Percentiles rank a stretch among this genome's conserved stretches.
Conservation (phyloP, 2,329 filamentous ascomycete species). For the Neofusicoccum sp. region DNA sequence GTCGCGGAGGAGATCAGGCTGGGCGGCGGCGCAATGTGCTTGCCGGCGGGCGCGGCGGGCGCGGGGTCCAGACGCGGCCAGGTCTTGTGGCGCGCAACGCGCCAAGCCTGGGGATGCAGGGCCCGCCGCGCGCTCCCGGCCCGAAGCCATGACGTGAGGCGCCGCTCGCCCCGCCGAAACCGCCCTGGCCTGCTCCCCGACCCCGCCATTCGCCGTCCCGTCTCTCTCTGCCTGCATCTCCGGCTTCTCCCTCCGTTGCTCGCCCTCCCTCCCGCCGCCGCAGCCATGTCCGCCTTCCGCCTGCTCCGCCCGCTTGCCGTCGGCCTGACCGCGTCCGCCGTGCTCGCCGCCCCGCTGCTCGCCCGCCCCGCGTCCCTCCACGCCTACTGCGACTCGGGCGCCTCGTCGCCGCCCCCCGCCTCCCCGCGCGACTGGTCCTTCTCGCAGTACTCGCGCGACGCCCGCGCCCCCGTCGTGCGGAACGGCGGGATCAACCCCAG, state of each 20-base stretch:
- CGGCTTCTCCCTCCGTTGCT: not conserved
- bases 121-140: not conserved
- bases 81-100: not conserved
- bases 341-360: conserved; percentile 34
- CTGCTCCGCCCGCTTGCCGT: conserved; percentile 39
- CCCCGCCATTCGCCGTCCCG: not conserved
- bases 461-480: conserved; percentile 38
- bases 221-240: not conserved
- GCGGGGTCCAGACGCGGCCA: not conserved
- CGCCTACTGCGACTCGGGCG: conserved; percentile 30
- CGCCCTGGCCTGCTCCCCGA: not conserved
- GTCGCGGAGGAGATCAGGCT: conserved; percentile 2
- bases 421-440: conserved; percentile 40
- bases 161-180: not conserved
- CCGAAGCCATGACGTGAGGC: conserved; percentile 5
- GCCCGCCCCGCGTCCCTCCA: conserved; percentile 27
- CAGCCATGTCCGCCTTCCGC: conserved; percentile 40
- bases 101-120: conserved; percentile 10
- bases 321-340: conserved; percentile 30
- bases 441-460: conserved; percentile 39
- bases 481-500: conserved; percentile 41
- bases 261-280: not conserved
- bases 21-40: not conserved
- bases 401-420: conserved; percentile 25
- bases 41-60: not conserved